Percentiles rank a stretch among this genome's conserved stretches.
These are phyloP conservation scores for Aureobasidium mangrovei DNA, from an alignment of 2,329 filamentous ascomycete genomes.

Conservation along the genomic window DNA sequence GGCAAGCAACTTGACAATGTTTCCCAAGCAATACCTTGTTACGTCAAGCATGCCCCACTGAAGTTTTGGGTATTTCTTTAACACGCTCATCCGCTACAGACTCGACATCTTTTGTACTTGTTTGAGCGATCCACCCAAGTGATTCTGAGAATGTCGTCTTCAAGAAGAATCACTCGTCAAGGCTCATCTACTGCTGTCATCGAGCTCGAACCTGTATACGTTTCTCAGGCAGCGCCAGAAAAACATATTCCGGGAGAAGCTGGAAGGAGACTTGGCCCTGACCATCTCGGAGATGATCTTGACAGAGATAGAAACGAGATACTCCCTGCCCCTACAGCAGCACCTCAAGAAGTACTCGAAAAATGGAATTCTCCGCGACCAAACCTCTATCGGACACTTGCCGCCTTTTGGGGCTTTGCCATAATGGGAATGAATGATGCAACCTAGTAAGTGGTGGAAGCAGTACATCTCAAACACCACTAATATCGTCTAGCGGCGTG, in stretches of 20 bases:
- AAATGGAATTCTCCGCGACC: slow-evolving; percentile 55
- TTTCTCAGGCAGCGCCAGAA: not conserved
- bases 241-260: slow-evolving; percentile 19
- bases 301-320: slow-evolving; percentile 27
- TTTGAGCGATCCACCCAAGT: not conserved
- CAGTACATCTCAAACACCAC: slow-evolving; percentile 14
- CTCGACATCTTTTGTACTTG: not conserved
- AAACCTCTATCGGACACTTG: slow-evolving; percentile 51
- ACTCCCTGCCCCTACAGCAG: slow-evolving; percentile 39
- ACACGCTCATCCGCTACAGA: not conserved
- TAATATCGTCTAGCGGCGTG: too few species aligned
- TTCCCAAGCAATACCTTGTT: too few species aligned
- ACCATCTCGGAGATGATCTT: slow-evolving; percentile 11
- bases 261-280: slow-evolving; percentile 19
- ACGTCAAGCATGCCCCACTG: too few species aligned
- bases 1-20: too few species aligned
- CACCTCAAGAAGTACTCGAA: slow-evolving; percentile 36
- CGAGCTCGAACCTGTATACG: slow-evolving; percentile 20
- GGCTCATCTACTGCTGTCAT: slow-evolving; percentile 23
- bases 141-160: not conserved
- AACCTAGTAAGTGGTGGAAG: slow-evolving; percentile 47
- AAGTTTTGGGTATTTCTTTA: not conserved
- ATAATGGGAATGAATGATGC: slow-evolving; percentile 63
- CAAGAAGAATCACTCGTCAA: slow-evolving; percentile 6
- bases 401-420: slow-evolving; percentile 53